Evolutionary conservation across 2,329 filamentous ascomycete genomes (phyloP).

Genomic region (Hypoxylon sp.): DNA sequence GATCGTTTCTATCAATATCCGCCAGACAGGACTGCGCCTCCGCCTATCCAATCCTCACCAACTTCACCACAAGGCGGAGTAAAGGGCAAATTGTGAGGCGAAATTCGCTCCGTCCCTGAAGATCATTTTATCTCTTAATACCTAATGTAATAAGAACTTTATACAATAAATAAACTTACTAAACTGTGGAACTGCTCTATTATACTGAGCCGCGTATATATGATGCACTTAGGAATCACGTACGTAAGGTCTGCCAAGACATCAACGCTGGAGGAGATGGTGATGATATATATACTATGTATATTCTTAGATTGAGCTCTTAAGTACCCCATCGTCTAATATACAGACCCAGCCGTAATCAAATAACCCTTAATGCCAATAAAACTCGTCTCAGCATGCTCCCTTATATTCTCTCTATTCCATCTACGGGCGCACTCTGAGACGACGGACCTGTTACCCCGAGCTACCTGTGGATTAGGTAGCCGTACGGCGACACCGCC

Average conservation of each 20-base stretch:
- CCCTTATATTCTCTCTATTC: constrained; percentile 39
- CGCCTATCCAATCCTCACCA: constrained; percentile 12
- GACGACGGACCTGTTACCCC: constrained; percentile 14
- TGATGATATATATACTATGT: constrained; percentile 16
- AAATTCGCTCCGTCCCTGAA: neutral
- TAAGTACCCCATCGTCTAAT: constrained; percentile 38
- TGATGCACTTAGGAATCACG: neutral
- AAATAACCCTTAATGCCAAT: constrained; percentile 4
- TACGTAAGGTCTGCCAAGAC: neutral
- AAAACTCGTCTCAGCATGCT: constrained; percentile 20
- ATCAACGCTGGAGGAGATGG: neutral
- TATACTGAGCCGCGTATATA: neutral
- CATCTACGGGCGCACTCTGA: constrained; percentile 21
- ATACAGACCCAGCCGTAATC: constrained; percentile 23
- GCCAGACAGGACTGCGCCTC: constrained; percentile 32
- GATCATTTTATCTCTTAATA: neutral
- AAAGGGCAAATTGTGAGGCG: constrained; percentile 6
- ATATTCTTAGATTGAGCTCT: constrained; percentile 31
- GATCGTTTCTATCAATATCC: constrained; percentile 31
- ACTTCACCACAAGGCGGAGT: constrained; percentile 13
- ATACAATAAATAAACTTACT: neutral
- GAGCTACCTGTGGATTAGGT: constrained; percentile 16
- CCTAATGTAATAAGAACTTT: constrained; percentile 1
- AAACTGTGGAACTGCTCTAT: neutral
- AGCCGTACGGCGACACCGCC: constrained; percentile 12